Base-by-base conservation (phyloP, 495 filamentous ascomycete species). In the Xylaria cubensis region DNA sequence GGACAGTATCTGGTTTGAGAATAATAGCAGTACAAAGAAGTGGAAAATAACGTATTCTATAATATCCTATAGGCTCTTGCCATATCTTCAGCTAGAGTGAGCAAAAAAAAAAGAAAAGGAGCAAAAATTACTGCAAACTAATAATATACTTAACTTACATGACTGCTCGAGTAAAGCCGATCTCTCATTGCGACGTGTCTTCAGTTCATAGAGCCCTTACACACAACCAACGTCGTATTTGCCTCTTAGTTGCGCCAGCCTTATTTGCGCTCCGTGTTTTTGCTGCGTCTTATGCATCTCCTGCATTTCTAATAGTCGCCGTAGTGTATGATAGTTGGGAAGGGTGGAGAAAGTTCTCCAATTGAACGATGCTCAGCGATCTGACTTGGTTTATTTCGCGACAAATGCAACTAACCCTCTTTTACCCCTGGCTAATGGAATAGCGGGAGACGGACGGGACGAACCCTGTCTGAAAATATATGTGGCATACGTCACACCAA, bases 391-490 rank as follows among this genome's bases (percentile, higher is more conserved):
- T 39, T 39, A n/a, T n/a, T 61, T 61, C 58, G 58, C 58, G 58
- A 61, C 58, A 56, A 39, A 21, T 61, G 58, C 34, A 61, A 61
- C 58, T 19, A 61, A 61, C 58, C 58, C 58, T 61, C 58, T 5
- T 17, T 61, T 61, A 21, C 58, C 58, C 58, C 58, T 61, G 58
- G 58, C 58, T 39, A 61, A 61, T 39, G 58, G 58, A 61, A 61
- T 36, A n/a, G 9, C 32, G 58, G 58, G 29, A 59, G 34, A 21
- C 29, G 32, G 58, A 39, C 58, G 58, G 58, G 58, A 61, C 58
- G 32, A 61, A 61, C 58, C 58, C 39, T 61, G 58, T 56, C 13
- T 7, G 48, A 12, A 29, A 29, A 61, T 61, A 17, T 13, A 39
- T 29, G 58, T 39, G 39, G 58, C 58, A 61, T 61, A 61, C 58